A percentile compares a stretch with the other conserved stretches of the same genome.
Evolutionary conservation across 2,329 filamentous ascomycete species (phyloP).

Genomic region (Trichoderma koningiopsis): DNA sequence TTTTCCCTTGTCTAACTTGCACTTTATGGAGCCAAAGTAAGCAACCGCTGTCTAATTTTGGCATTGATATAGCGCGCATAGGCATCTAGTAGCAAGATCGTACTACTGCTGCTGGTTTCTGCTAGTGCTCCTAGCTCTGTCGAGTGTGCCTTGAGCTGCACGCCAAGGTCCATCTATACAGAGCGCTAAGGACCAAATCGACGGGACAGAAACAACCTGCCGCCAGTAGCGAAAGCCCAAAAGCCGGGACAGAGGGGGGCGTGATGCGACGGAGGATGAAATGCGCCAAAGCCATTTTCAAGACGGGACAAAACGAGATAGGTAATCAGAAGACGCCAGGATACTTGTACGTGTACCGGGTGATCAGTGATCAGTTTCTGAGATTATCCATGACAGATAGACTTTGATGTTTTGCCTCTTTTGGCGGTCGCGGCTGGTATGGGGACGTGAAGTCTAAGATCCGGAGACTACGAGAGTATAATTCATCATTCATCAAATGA

Average conservation of each 20-base stretch:
- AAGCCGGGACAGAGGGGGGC: neutral
- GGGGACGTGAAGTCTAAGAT: neutral
- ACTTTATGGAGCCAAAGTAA: neutral
- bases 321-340: neutral
- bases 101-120: neutral
- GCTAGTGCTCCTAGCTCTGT: slow-evolving; percentile 1
- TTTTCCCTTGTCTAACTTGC: too few relatives aligned
- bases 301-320: neutral
- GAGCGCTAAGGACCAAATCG: slow-evolving; percentile 11
- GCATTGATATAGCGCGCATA: neutral
- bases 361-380: neutral
- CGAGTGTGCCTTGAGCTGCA: slow-evolving; percentile 11
- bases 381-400: slow-evolving; percentile 13
- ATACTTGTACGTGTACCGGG: neutral
- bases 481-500: neutral
- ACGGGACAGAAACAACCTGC: neutral
- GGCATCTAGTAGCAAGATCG: neutral
- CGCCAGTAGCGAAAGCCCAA: neutral
- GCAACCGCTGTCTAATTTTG: neutral
- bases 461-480: neutral
- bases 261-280: slow-evolving; percentile 8
- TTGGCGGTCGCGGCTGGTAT: neutral
- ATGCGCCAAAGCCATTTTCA: neutral
- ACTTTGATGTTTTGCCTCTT: neutral
- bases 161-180: neutral